phyloP scores from a whole-genome alignment of 345 rosid species.

The Noccaea bulbosa region DNA sequence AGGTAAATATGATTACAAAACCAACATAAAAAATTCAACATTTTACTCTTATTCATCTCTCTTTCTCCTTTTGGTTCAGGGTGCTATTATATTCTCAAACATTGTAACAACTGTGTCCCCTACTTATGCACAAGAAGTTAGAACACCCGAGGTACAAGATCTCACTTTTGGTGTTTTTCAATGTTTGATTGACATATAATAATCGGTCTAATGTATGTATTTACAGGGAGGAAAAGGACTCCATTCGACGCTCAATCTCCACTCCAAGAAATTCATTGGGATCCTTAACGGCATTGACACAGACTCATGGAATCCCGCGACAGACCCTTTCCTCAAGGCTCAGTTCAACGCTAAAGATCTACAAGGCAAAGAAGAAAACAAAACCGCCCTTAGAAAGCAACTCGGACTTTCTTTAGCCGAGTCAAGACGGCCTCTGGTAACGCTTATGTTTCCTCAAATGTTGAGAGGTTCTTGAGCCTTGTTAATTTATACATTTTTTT shows the following conservation, averaged over 20 bases:
- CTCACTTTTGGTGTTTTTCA: not conserved
- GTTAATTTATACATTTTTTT: not conserved
- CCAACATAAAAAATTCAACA: not conserved
- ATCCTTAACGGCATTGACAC: slow-evolving; percentile 93
- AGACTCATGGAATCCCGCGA: slow-evolving; percentile 94
- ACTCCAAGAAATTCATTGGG: slow-evolving; percentile 87
- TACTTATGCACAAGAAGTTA: slow-evolving; percentile 94
- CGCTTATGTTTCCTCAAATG: not conserved
- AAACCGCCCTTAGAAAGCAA: slow-evolving; percentile 62
- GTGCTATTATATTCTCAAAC: slow-evolving; percentile 94
- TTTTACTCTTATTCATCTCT: slow-evolving; percentile 17
- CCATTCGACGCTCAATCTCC: slow-evolving; percentile 76
- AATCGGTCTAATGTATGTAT: not conserved
- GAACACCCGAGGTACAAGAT: slow-evolving; percentile 75
- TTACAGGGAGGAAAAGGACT: slow-evolving; percentile 92
- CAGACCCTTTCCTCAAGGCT: slow-evolving; percentile 73
- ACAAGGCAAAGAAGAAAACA: slow-evolving; percentile 89
- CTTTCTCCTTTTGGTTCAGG: slow-evolving; percentile 55
- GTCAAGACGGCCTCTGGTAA: slow-evolving; percentile 79
- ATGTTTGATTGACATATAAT: not conserved
- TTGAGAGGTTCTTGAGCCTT: slow-evolving; percentile 16
- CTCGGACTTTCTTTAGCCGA: slow-evolving; percentile 80
- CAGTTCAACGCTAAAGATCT: slow-evolving; percentile 82
- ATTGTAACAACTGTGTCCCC: slow-evolving; percentile 98
- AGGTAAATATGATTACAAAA: slow-evolving; percentile 51